Conservation (phyloP, 768 basidiomycete species). For the Thelephora ganbajun region DNA sequence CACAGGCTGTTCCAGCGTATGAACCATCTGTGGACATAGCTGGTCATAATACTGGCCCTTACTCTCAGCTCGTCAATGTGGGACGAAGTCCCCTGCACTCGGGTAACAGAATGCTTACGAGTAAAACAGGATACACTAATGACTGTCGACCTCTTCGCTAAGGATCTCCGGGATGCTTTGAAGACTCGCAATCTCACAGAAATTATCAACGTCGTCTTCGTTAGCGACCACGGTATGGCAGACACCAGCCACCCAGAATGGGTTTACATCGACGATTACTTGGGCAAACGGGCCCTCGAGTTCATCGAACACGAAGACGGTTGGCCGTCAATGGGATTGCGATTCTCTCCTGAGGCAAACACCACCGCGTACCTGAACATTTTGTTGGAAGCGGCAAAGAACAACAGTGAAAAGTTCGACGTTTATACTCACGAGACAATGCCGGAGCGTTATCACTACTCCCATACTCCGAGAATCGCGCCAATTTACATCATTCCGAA, state of each 20-base stretch:
- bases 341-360: constrained; percentile 53
- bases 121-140: constrained; percentile 41
- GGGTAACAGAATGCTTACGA: neutral
- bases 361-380: constrained; percentile 36
- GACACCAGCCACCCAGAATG: constrained; percentile 66
- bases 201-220: constrained; percentile 81
- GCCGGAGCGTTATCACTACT: constrained; percentile 72
- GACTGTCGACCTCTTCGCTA: constrained; percentile 63
- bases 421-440: constrained; percentile 74
- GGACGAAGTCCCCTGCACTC: constrained; percentile 12
- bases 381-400: constrained; percentile 36
- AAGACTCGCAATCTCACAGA: constrained; percentile 60
- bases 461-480: constrained; percentile 62
- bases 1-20: constrained; percentile 34
- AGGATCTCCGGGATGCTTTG: constrained; percentile 48
- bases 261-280: constrained; percentile 70
- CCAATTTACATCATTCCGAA: constrained; percentile 77
- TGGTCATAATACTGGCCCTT: constrained; percentile 60
- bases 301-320: constrained; percentile 62
- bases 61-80: constrained; percentile 59
- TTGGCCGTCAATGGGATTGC: constrained; percentile 82
- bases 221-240: constrained; percentile 87
- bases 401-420: constrained; percentile 52
- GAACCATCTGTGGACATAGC: constrained; percentile 82
- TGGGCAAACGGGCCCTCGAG: constrained; percentile 47